phyloP scores from a whole-genome alignment of 2,329 filamentous ascomycete genomes.

The Pseudogymnoascus sp. region DNA sequence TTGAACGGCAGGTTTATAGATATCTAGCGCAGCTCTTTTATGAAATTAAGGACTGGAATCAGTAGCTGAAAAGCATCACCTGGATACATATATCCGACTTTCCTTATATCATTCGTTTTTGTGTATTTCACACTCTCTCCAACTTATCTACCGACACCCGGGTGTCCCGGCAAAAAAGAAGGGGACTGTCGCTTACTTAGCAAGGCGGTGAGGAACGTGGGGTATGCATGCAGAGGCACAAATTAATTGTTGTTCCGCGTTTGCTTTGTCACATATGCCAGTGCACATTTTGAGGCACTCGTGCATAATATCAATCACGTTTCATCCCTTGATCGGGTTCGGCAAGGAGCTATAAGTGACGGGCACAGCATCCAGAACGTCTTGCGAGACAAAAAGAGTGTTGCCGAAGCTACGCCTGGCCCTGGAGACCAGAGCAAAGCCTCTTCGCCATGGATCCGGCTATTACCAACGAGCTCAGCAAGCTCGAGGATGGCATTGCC shows the following conservation, averaged over 20 bases:
- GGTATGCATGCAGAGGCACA: background rate
- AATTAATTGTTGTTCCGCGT: background rate
- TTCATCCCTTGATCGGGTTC: slow-evolving; percentile 4
- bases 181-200: slow-evolving; percentile 6
- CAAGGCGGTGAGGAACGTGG: slow-evolving; percentile 5
- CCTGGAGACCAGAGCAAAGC: background rate
- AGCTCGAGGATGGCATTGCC: slow-evolving; percentile 55
- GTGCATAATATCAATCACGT: slow-evolving; percentile 2
- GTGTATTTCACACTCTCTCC: background rate
- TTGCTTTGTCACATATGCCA: slow-evolving; percentile 4
- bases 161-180: background rate
- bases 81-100: background rate
- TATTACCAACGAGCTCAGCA: slow-evolving; percentile 45
- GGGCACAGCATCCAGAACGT: background rate
- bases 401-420: background rate
- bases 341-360: background rate
- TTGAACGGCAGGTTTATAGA: background rate
- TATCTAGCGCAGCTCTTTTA: background rate
- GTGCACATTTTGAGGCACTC: slow-evolving; percentile 6
- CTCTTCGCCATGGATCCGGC: slow-evolving; percentile 27
- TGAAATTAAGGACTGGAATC: background rate
- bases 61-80: background rate
- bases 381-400: slow-evolving; percentile 1
- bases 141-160: background rate
- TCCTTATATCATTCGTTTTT: background rate